Conservation (phyloP, 1,284 basidiomycete species). For the Garcileccinum viscosum region DNA sequence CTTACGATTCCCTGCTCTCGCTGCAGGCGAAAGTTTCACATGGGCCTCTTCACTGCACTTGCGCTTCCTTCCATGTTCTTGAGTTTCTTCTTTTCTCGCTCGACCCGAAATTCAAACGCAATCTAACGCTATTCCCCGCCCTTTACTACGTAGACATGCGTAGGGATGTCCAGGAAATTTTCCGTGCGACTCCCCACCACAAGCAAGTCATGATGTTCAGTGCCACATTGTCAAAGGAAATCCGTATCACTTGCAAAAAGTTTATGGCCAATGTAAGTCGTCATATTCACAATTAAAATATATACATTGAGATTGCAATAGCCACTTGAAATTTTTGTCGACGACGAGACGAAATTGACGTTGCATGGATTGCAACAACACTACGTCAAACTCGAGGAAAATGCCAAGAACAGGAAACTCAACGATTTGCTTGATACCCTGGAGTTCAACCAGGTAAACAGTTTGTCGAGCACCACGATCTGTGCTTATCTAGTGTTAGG, state of each 20-base stretch:
- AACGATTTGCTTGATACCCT: slow-evolving; percentile 96
- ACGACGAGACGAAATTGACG: slow-evolving; percentile 99
- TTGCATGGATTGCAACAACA: slow-evolving; percentile 99
- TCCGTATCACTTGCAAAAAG: slow-evolving; percentile 98
- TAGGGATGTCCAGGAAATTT: slow-evolving; percentile 99
- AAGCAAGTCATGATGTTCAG: slow-evolving; percentile 99
- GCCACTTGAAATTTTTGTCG: slow-evolving; percentile 99
- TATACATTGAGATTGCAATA: slow-evolving; percentile 41
- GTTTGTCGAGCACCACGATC: background rate
- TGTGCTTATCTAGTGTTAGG: slow-evolving; percentile 54
- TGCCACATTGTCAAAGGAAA: slow-evolving; percentile 97
- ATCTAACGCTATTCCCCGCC: slow-evolving; percentile 69
- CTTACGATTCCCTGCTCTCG: slow-evolving; percentile 24
- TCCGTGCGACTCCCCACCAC: slow-evolving; percentile 99
- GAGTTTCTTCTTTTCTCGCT: slow-evolving; percentile 55
- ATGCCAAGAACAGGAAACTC: slow-evolving; percentile 95
- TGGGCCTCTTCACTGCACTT: slow-evolving; percentile 23
- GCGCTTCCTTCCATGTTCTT: slow-evolving; percentile 27
- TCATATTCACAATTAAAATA: background rate
- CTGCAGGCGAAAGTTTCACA: slow-evolving; percentile 22
- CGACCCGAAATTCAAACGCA: slow-evolving; percentile 46
- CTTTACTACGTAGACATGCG: slow-evolving; percentile 88
- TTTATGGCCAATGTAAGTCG: slow-evolving; percentile 97
- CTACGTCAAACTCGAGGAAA: slow-evolving; percentile 96
- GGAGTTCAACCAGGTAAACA: slow-evolving; percentile 94